phyloP scores from a whole-genome alignment of 2,329 filamentous ascomycete species.

The Pseudogymnoascus sp. region DNA sequence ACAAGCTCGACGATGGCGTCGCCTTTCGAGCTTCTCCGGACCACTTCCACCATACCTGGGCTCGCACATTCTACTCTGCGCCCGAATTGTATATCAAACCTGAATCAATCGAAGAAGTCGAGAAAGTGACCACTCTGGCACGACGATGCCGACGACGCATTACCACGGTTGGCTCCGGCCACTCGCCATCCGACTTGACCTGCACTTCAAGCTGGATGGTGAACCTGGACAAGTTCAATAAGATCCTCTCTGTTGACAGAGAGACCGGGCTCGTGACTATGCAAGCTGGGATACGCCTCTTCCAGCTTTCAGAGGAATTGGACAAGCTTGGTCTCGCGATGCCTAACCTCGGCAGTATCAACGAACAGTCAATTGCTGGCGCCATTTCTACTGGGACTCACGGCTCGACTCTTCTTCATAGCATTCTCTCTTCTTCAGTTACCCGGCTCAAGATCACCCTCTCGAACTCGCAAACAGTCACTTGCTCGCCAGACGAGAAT shows the following conservation, averaged over 20 bases:
- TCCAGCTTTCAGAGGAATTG: slow-evolving; percentile 62
- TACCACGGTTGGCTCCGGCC: slow-evolving; percentile 79
- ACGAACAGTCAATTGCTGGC: slow-evolving; percentile 85
- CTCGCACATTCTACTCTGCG: slow-evolving; percentile 77
- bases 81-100: slow-evolving; percentile 91
- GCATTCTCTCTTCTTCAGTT: slow-evolving; percentile 73
- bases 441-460: slow-evolving; percentile 69
- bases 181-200: slow-evolving; percentile 86
- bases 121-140: slow-evolving; percentile 74
- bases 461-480: slow-evolving; percentile 64
- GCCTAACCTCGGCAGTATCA: slow-evolving; percentile 89
- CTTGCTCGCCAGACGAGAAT: slow-evolving; percentile 59
- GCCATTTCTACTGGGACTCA: slow-evolving; percentile 91
- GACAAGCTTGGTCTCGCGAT: slow-evolving; percentile 71
- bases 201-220: slow-evolving; percentile 92
- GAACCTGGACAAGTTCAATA: slow-evolving; percentile 77
- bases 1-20: slow-evolving; percentile 48
- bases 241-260: slow-evolving; percentile 60
- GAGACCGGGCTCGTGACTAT: slow-evolving; percentile 61
- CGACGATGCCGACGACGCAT: slow-evolving; percentile 72
- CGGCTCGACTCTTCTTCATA: slow-evolving; percentile 76
- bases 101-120: slow-evolving; percentile 67
- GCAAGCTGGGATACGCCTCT: slow-evolving; percentile 81
- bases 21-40: slow-evolving; percentile 67
- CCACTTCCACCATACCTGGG: slow-evolving; percentile 87